Evolutionary conservation across 2,329 filamentous ascomycete genomes (phyloP), one percentile per base, ranked within the genome.

Genomic region (Colletotrichum kahawae): DNA sequence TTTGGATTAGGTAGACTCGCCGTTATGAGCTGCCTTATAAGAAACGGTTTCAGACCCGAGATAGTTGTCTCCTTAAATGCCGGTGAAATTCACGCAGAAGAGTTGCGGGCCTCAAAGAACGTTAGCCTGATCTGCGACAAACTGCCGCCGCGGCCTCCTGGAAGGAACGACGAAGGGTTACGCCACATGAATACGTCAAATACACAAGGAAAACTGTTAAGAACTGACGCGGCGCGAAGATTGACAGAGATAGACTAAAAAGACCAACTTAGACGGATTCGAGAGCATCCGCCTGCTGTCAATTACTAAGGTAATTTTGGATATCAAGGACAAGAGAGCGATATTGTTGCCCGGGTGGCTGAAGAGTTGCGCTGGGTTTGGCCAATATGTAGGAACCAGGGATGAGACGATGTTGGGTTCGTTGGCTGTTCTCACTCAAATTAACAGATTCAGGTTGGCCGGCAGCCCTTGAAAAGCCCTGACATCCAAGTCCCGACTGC

Each of bases 1-100:
- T 33, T 33, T 10, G 0, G 31, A 33, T 33, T 14, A 4, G 12
- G 12, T 2, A 13, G 33, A 6, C 4, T 5, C 14, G 33, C 10
- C 33, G 33, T 13, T 4, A n/a, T n/a, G 1, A 43, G n/a, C 16
- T 16, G 38, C 38, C 38, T 43, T 1, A 43, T 5, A 10, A 43
- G 38, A n/a, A 43, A 4, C n/a, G 38, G n/a, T 3, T 3, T n/a
- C 18, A n/a, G 38, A 43, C 18, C 2, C 8, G 10, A 43, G 2
- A n/a, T 43, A 1, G 1, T n/a, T 3, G 2, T n/a, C 1, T 43
- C 16, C 36, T 43, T n/a, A n/a, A n/a, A n/a, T n/a, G n/a, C n/a
- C n/a, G n/a, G n/a, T n/a, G n/a, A n/a, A n/a, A n/a, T n/a, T n/a
- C n/a, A n/a, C n/a, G n/a, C n/a, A n/a, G n/a, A n/a, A 27, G 24